Base-by-base conservation (phyloP, 768 basidiomycete genomes). In the Trametes punicea region DNA sequence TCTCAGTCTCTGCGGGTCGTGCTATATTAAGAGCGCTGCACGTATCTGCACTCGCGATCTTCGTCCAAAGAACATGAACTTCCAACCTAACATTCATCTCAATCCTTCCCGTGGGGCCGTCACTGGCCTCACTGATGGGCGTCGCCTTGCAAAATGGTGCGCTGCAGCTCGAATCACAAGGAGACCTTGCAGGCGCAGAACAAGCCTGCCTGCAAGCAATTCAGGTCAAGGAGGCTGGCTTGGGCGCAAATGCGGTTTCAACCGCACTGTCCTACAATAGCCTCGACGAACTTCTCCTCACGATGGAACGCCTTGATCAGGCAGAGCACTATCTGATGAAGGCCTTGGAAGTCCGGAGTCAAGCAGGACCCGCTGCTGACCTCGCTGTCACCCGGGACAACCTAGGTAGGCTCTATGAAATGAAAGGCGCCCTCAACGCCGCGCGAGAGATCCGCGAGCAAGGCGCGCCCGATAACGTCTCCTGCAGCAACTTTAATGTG, bases 371-470 rank as follows among this genome's bases (percentile, higher is more conserved):
- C 18, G 50, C 63, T 15, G 65, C 70, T 25, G 74, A 75, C 56
- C 69, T 67, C 2, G 73, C 73, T 4, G 70, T 69, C 4, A 69
- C 73, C 36, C 60, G 72, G 16, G 74, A 77, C 56, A 75, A 74
- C 51, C 64, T 75, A 13, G 75, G 67, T 1, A 61, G 67, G 44
- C 61, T 75, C 15, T 68, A 70, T 29, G 77, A 76, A 59, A 63
- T 67, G 33, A 62, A 62, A 40, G 74, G 71, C 7, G 57, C 72
- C 51, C 38, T 70, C 60, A 18, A 47, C 15, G 64, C 64, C 25
- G 74, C 74, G 1, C 71, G 65, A 38, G 61, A 63, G 10, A 68
- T 69, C 25, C 64, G 74, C 16, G 53, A 57, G 26, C 59, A 59
- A 44, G 66, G 69, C 51, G 63, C 60, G 46, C 55, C 64, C 1